Conservation (phyloP, 139 green algal genomes). For the Pseudopediastrum boryanum region DNA sequence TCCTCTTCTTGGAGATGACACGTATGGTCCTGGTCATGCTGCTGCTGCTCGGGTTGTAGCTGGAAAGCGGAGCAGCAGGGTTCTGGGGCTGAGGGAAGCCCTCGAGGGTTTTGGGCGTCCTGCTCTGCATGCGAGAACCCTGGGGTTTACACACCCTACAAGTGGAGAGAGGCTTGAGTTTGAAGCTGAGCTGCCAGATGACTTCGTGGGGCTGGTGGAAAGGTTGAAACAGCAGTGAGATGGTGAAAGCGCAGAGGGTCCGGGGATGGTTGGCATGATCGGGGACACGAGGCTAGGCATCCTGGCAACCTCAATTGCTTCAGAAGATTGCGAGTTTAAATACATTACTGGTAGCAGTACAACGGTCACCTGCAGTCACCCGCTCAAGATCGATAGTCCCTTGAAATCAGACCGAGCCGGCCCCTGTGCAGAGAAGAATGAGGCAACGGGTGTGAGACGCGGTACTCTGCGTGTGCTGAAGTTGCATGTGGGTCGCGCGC, state of each 20-base stretch:
- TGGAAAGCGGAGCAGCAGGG: slow-evolving; percentile 28
- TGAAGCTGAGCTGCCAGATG: slow-evolving; percentile 61
- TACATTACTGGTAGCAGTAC: too few relatives aligned
- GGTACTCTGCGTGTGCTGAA: too few relatives aligned
- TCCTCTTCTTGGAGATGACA: slow-evolving; percentile 88
- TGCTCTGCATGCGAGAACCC: slow-evolving; percentile 81
- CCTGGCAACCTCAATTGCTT: too few relatives aligned
- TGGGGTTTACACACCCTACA: slow-evolving; percentile 82
- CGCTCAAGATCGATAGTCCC: too few relatives aligned
- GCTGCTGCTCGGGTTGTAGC: slow-evolving; percentile 14
- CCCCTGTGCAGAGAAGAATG: too few relatives aligned
- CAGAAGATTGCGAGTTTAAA: too few relatives aligned
- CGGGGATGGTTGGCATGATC: too few relatives aligned
- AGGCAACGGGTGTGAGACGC: too few relatives aligned
- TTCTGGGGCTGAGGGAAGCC: neutral
- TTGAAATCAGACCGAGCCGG: too few relatives aligned
- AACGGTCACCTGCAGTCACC: too few relatives aligned
- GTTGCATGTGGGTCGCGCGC: too few relatives aligned
- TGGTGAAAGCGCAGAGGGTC: neutral
- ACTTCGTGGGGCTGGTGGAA: slow-evolving; percentile 56
- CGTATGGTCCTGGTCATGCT: slow-evolving; percentile 76
- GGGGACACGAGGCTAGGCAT: too few relatives aligned
- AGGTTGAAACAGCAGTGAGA: neutral
- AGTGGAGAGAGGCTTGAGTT: slow-evolving; percentile 70
- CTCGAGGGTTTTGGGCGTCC: slow-evolving; percentile 62